Evolutionary conservation across 1,139 yeast genomes (phyloP), one percentile per base, ranked within the genome.

Genomic region (Magnusiomyces paraingens): DNA sequence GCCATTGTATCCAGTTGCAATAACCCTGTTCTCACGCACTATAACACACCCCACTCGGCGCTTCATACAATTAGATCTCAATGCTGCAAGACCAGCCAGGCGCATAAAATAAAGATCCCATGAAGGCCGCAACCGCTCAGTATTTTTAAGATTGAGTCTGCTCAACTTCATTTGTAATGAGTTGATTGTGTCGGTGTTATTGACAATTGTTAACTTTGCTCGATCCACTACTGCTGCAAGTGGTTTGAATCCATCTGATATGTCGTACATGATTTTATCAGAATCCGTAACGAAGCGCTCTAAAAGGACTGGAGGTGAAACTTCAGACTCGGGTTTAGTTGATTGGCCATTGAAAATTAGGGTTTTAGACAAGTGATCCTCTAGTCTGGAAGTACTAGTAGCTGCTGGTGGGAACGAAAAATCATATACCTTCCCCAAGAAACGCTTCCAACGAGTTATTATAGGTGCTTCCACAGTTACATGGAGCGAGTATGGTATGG

Each of bases 81-180:
- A 75, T 0, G 99, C 96, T 0, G 99, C 99, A 63, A 94, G 76
- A 61, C 88, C 91, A 0, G 99, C 98, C 55, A 93, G 72, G 49
- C 84, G 75, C 98, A 93, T 93, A 67, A 93, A 93, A 66, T 93
- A 93, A 1, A 93, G 80, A 68, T 93, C 99, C 99, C 99, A 93
- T 2, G 84, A 79, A 0, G 99, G 99, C 54, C 99, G 76, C 51
- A 91, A 73, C 32, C 98, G 77, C 12, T 86, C 71, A 3, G 64
- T 66, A 62, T 86, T 83, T 22, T 74, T 59, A 41, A 89, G 67
- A 58, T 84, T 74, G 49, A 88, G 70, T 49, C 76, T 77, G 12
- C 77, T 72, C 12, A 88, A 73, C 56, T 79, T 78, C 2, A 71
- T 71, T 57, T 78, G 76, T 39, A 86, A 71, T 47, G 77, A 75